Conservation (phyloP, 768 basidiomycete genomes). For the Tulasnella sp. region DNA sequence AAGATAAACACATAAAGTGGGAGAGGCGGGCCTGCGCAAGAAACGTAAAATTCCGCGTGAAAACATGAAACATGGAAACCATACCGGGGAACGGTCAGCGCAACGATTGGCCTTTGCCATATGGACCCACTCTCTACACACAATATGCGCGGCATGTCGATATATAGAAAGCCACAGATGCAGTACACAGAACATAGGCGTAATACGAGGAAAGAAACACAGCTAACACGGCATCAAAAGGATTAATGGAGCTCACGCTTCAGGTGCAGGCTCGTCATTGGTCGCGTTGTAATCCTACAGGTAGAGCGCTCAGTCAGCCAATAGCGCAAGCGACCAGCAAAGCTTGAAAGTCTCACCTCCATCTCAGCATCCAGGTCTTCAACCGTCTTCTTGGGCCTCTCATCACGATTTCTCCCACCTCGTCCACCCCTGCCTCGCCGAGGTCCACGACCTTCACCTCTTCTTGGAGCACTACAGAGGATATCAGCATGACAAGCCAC, state of each 20-base stretch:
- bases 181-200: not conserved
- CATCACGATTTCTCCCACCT: conserved; percentile 35
- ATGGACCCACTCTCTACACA: not conserved
- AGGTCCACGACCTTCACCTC: conserved; percentile 34
- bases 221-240: not conserved
- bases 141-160: not conserved
- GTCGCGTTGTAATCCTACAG: conserved; percentile 30
- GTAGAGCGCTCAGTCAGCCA: not conserved
- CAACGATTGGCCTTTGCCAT: too few relatives aligned
- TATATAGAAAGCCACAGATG: not conserved
- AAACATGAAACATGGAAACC: not conserved
- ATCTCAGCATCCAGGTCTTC: conserved; percentile 97
- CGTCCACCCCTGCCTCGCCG: conserved; percentile 42
- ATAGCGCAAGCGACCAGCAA: not conserved
- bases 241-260: not conserved
- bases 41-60: not conserved
- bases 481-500: not conserved
- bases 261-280: conserved; percentile 29
- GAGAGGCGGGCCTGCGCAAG: not conserved
- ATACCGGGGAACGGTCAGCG: not conserved
- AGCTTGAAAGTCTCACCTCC: conserved; percentile 58
- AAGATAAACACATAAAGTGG: not conserved
- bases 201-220: not conserved
- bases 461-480: conserved; percentile 13
- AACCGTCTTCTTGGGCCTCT: conserved; percentile 61